Percentiles rank a stretch among this genome's conserved stretches.
These are phyloP conservation scores for Colletotrichum nymphaeae DNA, from an alignment of 2,329 filamentous ascomycete genomes.

Conservation along the genomic window DNA sequence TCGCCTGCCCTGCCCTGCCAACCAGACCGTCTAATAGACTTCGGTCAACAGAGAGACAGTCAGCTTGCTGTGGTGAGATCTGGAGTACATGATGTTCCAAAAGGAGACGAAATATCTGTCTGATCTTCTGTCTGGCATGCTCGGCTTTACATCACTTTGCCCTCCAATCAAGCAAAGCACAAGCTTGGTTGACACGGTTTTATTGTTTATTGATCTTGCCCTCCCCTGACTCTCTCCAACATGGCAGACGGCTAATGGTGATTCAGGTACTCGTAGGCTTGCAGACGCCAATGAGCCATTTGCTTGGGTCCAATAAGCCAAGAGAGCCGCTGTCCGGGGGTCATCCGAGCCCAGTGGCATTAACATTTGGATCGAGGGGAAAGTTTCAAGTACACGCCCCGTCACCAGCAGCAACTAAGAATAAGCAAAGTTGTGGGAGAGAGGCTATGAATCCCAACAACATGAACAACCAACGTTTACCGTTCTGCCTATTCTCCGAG, in stretches of 20 bases:
- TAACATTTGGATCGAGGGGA: background rate
- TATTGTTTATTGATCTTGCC: background rate
- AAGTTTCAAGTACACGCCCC: background rate
- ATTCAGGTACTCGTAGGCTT: slow-evolving; percentile 9
- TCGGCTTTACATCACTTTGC: background rate
- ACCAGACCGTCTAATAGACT: background rate
- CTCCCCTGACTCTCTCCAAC: background rate
- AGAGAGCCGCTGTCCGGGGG: background rate
- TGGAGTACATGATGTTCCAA: slow-evolving; percentile 5
- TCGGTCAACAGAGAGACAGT: background rate
- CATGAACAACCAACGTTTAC: background rate
- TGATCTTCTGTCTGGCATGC: background rate
- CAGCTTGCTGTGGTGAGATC: background rate
- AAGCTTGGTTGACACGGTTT: slow-evolving; percentile 1
- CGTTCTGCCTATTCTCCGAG: background rate
- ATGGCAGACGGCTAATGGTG: slow-evolving; percentile 2
- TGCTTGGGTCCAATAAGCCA: slow-evolving; percentile 22
- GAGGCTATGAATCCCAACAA: background rate
- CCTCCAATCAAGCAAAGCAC: slow-evolving; percentile 22
- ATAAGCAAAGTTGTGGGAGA: background rate
- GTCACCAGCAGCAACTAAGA: background rate
- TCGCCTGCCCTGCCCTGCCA: background rate
- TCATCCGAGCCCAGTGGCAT: background rate
- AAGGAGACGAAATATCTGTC: slow-evolving; percentile 11
- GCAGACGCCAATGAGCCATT: slow-evolving; percentile 9